Evolutionary conservation across 192 early-diverging fungal genomes (phyloP), one percentile per base, ranked within the genome.

Genomic region (Coemansia sp.): DNA sequence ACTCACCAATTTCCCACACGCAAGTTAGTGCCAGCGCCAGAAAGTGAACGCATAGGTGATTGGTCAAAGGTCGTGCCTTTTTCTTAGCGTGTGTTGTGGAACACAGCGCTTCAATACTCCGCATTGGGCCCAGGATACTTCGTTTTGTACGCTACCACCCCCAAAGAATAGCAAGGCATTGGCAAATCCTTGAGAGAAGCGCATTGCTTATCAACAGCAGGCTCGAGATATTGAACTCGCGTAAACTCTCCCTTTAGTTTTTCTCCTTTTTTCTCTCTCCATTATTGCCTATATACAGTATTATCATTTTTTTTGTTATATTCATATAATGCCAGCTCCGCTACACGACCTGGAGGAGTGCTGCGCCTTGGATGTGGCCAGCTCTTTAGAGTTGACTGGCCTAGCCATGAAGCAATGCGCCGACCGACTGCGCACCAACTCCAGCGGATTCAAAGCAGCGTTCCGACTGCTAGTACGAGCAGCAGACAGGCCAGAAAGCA

Each of bases 401-500:
- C 37, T 58, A 8, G 64, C 68, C 31, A 65, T 79, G 2, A 56
- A 60, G 19, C 49, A 74, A 20, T 61, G 68, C 47, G 77, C 77
- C 2, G 62, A 63, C 37, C 67, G 45, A 12, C 40, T 63, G 4
- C 75, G 65, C 19, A 38, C 22, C 15, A 47, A 63, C 17, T 40
- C 69, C 1, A n/a, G 9, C 15, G 45, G 17, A 11, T 59, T 79
- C 17, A 64, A 61, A n/a, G 12, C 22, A 0, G 77, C 71, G 14
- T 61, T 79, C 15, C 22, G 42, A 5, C 35, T 79, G 8, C 35
- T 79, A 5, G 39, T 38, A 27, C 20, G 46, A 9, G 42, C 65
- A 9, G 46, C 66, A 6, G 60, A 63, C 17, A 42, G 64, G 1
- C 53, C 31, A 6, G 24, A 37, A 6, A 36, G 65, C 46, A 74